Conservation (phyloP, 495 filamentous ascomycete genomes). For the Apodospora peruviana region DNA sequence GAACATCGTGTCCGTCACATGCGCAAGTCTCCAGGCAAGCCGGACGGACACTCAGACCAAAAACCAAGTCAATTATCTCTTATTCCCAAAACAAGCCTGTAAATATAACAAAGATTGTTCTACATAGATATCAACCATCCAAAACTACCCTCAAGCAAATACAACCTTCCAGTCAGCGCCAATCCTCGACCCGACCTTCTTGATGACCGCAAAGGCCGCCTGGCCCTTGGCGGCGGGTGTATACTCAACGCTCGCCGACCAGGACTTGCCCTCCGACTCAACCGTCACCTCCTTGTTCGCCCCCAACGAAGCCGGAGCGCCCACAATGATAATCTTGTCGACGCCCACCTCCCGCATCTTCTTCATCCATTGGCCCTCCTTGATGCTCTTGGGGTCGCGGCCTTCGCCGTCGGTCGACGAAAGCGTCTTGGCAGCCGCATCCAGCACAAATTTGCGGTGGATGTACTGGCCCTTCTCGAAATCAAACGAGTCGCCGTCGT, state of each 20-base stretch:
- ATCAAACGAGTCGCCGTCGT: constrained; percentile 91
- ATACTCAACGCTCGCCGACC: constrained; percentile 55
- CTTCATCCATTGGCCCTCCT: constrained; percentile 70
- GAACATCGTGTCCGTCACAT: too few species aligned
- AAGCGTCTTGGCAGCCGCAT: constrained; percentile 43
- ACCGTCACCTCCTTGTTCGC: constrained; percentile 67
- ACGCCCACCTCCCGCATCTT: constrained; percentile 69
- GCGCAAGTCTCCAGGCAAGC: too few species aligned
- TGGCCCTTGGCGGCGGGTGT: constrained; percentile 52
- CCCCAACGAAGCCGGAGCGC: constrained; percentile 68
- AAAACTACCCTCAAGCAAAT: constrained; percentile 35
- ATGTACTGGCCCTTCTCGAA: constrained; percentile 81
- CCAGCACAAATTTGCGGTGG: constrained; percentile 66
- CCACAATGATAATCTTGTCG: constrained; percentile 77
- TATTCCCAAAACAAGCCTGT: too few species aligned
- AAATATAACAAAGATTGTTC: too few species aligned
- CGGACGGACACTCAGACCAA: too few species aligned
- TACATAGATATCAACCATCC: too few species aligned
- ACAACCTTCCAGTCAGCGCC: constrained; percentile 78
- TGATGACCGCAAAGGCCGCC: constrained; percentile 75
- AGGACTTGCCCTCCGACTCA: constrained; percentile 60
- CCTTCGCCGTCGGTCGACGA: constrained; percentile 44
- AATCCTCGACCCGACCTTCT: constrained; percentile 70
- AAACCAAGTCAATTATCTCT: too few species aligned
- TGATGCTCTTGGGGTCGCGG: constrained; percentile 48